Evolutionary conservation across 2,329 filamentous ascomycete species (phyloP), one percentile per base, ranked within the genome.

Genomic region (Calonectria ilicicola): DNA sequence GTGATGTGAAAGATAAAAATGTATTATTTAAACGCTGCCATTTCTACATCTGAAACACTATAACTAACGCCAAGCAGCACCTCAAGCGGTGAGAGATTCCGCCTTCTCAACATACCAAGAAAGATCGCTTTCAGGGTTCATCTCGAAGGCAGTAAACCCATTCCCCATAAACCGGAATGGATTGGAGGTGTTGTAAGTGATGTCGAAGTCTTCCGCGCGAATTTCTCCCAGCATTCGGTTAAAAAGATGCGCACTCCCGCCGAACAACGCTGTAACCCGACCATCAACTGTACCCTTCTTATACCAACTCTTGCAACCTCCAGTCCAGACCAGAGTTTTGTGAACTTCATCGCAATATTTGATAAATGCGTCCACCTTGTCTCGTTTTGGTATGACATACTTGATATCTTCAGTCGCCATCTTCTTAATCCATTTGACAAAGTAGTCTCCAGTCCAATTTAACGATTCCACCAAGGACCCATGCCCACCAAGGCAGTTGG

Each of bases 401-500:
- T 75, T 74, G 44, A 78, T 78, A 29, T 78, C 76, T 32, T 78
- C 76, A 3, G 74, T 73, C 21, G 76, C 67, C 66, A 78, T 72
- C 69, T 78, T 78, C 44, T 77, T 77, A 51, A 78, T 72, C 76
- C 76, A 78, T 29, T 78, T 78, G 47, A 78, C 75, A 14, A 78
- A 78, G 49, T 78, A 78, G 46, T 78, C 76, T 5, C 76, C 76
- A 27, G 76, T 78, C 76, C 76, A 78, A 67, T 78, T 78, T 21
- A 78, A 71, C 0, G 76, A 78, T 12, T 78, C 76, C 1, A 78
- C 76, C 1, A 78, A 69, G 0, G 76, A 78, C 3, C 76, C 76
- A n/a, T 78, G 76, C 0, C 76, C 76, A 2, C 76, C 76, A 3
- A 78, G 70, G 14, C 76, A 78, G 60, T 78, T 78, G 0, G 76